Base-by-base conservation (phyloP, 192 early-diverging fungal species). In the Obelidium mucronatum region DNA sequence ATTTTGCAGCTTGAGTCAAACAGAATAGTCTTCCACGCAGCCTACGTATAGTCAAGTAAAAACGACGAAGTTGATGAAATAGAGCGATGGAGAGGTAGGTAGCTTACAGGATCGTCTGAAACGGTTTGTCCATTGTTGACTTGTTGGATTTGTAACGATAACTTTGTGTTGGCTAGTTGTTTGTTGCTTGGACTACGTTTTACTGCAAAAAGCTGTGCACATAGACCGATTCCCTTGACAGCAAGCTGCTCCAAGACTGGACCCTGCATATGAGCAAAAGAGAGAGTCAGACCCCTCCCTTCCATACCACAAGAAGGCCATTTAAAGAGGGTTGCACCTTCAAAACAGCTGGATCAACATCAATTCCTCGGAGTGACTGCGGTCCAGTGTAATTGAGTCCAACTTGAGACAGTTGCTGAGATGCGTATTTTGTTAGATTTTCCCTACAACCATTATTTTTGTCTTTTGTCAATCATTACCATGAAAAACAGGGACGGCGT, bases 341-440 rank as follows among this genome's bases (percentile, higher is more conserved):
- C 1, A 86, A 17, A 8, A 88, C 81, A 63, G 79, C 35, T 26
- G 82, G 78, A 36, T 79, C 83, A 26, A 88, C 66, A 40, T 88
- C 84, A 28, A 84, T 73, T 26, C 78, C 80, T 31, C 75, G 78
- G 53, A 86, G 69, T 28, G 51, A 76, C 31, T 78, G 74, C 22
- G 87, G 87, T 17, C 80, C 87, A 17, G 52, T 30, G 65, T 86
- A 88, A 51, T 86, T 84, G 30, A 81, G 40, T 1, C 87, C 87
- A 28, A 84, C 78, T 26, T 78, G 55, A 1, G 81, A 81, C 58
- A 87, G 44, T 66, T 72, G 74, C 86, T 85, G 53, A n/a, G n/a
- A n/a, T n/a, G n/a, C n/a, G n/a, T n/a, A n/a, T n/a, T n/a, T n/a
- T n/a, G n/a, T n/a, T n/a, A n/a, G n/a, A 58, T 75, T 22, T 52